phyloP scores from a whole-genome alignment of 306 rosid species.

The Calophaca sinica region DNA sequence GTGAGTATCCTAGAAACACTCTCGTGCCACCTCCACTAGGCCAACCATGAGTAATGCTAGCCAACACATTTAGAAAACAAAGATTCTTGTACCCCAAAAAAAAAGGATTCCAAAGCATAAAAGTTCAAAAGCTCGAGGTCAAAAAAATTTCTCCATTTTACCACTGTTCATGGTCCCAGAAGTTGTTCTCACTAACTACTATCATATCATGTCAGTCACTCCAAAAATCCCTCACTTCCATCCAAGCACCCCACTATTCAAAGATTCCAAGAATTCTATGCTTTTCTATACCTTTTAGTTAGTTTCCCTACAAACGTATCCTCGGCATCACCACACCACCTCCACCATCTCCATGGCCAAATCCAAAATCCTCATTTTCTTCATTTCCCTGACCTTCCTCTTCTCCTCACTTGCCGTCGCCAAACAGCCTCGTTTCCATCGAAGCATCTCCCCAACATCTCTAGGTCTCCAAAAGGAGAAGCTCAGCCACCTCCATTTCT shows the following conservation, averaged over 20 bases:
- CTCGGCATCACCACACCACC: neutral
- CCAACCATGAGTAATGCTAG: too few relatives aligned
- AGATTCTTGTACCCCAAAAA: too few relatives aligned
- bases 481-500: slow-evolving; percentile 71
- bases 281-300: too few relatives aligned
- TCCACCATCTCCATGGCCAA: slow-evolving; percentile 38
- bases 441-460: slow-evolving; percentile 28
- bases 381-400: slow-evolving; percentile 3
- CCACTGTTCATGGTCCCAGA: too few relatives aligned
- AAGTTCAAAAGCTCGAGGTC: neutral
- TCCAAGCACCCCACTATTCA: too few relatives aligned
- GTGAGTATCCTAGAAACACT: too few relatives aligned
- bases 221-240: neutral
- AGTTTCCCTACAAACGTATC: neutral
- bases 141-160: too few relatives aligned
- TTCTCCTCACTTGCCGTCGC: slow-evolving; percentile 16
- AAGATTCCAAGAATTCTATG: neutral
- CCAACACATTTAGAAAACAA: too few relatives aligned
- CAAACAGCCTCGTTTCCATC: slow-evolving; percentile 35
- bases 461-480: slow-evolving; percentile 54
- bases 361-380: neutral
- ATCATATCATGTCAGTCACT: neutral
- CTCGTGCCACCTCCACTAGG: too few relatives aligned
- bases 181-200: too few relatives aligned
- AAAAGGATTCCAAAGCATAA: too few relatives aligned